These are phyloP conservation scores for Neurospora sp. DNA, from an alignment of 495 filamentous ascomycete genomes.

Conservation along the genomic window DNA sequence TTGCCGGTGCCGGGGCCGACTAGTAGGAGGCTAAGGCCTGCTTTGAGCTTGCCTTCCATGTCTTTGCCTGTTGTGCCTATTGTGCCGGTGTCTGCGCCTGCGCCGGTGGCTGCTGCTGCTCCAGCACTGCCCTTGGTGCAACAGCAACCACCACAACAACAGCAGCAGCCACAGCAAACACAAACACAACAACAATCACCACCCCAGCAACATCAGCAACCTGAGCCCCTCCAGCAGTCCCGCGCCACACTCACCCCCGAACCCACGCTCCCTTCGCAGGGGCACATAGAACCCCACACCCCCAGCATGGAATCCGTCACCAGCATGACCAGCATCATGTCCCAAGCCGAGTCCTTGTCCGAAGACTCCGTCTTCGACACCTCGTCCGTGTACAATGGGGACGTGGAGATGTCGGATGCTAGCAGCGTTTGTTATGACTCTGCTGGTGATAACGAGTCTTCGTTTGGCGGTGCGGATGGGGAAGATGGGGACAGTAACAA, in stretches of 20 bases:
- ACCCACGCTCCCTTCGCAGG: not conserved
- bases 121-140: not conserved
- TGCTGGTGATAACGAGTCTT: slow-evolving; percentile 18
- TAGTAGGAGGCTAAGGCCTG: not conserved
- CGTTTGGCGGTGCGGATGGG: not conserved
- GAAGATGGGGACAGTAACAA: not conserved
- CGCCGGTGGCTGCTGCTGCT: not conserved
- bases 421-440: slow-evolving; percentile 24
- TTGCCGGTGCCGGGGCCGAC: slow-evolving; percentile 8
- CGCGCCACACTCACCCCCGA: slow-evolving; percentile 8
- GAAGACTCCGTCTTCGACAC: not conserved
- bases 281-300: slow-evolving; percentile 4
- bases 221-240: not conserved
- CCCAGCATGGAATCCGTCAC: slow-evolving; percentile 9
- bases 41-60: not conserved
- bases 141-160: not conserved
- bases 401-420: slow-evolving; percentile 37
- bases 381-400: slow-evolving; percentile 4
- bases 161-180: not conserved
- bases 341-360: not conserved
- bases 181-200: not conserved
- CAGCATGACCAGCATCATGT: not conserved
- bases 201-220: not conserved
- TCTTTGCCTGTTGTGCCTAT: not conserved
- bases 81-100: not conserved